Base-by-base conservation (phyloP, 345 rosid genomes). In the Corymbia maculata region DNA sequence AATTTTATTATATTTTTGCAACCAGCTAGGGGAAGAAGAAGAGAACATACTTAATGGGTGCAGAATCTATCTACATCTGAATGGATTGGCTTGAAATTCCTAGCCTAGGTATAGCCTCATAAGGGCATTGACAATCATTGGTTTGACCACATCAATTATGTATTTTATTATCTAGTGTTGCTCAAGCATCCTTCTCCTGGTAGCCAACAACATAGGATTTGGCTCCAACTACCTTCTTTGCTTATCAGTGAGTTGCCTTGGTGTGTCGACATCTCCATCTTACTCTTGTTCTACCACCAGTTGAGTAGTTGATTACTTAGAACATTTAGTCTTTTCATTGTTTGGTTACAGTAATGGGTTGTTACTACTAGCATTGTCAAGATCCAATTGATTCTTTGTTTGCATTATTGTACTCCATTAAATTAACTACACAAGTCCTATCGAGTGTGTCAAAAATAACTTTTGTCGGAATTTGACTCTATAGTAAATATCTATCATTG, bases 391-490 rank as follows among this genome's bases (percentile, higher is more conserved):
- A 22, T 55, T 55, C 22, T 12, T 55, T 21, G 28, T 22, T 5
- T 0, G 4, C 0, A 22, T 26, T 2, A 0, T 55, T 55, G 12
- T 55, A 55, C 28, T 55, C 22, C 26, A 1, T 22, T 1, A 55
- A 55, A 22, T 55, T 55, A 55, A 55, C 12, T 26, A 55, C 61
- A 55, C 61, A 55, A 22, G 61, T 55, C 28, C 28, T 26, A 55
- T 0, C 9, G 2, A 55, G 26, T 12, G 22, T 55, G 61, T 2
- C 9, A 5, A 55, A 55, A 55, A 55, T 26, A 55, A 21, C 2
- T 55, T 55, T 55, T 2, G 5, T 55, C 4, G 6, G 22, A 55
- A 55, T 55, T 55, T 26, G 22, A 55, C 61, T 55, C 5, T 55
- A 11, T 2, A 55, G 22, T 55, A 55, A 55, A 55, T 55, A 55